Conservation (phyloP, 306 rosid genomes). For the Heteromeles arbutifolia region DNA sequence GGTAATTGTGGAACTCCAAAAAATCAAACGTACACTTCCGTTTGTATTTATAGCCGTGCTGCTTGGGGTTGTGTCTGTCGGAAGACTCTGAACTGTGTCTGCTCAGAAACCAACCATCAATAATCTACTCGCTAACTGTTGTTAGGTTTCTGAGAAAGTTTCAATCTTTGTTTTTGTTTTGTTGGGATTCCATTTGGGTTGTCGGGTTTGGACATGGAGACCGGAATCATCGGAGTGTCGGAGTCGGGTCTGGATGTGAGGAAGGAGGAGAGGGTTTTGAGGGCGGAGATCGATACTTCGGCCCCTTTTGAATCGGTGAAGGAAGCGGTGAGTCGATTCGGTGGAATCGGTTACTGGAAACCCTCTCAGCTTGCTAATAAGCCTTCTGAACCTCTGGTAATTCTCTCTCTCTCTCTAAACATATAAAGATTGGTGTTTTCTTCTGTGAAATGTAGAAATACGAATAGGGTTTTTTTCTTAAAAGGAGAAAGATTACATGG, state of each 20-base stretch:
- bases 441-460: not conserved
- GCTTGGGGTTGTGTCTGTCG: not conserved
- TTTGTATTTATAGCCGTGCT: not conserved
- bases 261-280: constrained; percentile 8
- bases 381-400: constrained; percentile 38
- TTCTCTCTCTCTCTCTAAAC: not conserved
- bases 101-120: constrained; percentile 2
- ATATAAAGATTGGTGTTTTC: not conserved
- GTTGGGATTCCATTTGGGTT: not conserved
- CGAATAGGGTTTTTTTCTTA: not conserved
- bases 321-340: constrained; percentile 65
- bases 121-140: not conserved
- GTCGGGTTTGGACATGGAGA: constrained; percentile 6
- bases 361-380: constrained; percentile 30
- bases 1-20: not conserved
- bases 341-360: constrained; percentile 74
- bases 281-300: constrained; percentile 78
- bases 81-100: not conserved
- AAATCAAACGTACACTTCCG: not conserved
- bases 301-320: constrained; percentile 80
- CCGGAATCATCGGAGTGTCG: not conserved
- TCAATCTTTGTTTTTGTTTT: not conserved
- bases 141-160: not conserved
- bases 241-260: constrained; percentile 11
- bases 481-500: not conserved